Evolutionary conservation across 2,329 filamentous ascomycete genomes (phyloP).

Genomic region (Setomelanomma holmii): DNA sequence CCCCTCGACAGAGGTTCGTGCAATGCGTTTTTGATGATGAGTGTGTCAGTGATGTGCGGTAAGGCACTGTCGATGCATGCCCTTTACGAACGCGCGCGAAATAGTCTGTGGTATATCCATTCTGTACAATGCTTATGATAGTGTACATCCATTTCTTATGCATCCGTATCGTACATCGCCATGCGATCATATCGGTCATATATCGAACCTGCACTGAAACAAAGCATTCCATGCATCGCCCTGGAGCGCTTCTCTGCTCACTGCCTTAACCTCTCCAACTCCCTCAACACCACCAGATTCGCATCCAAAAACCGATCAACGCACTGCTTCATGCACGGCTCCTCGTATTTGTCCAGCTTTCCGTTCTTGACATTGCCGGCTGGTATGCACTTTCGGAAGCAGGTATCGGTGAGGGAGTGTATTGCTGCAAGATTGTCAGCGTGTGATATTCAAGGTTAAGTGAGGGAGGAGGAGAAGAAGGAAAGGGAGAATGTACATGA

Average conservation of each 20-base stretch:
- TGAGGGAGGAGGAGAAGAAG: slow-evolving; percentile 41
- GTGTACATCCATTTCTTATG: too few species aligned
- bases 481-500: slow-evolving; percentile 37
- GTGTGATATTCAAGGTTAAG: slow-evolving; percentile 47
- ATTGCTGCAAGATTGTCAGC: slow-evolving; percentile 54
- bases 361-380: slow-evolving; percentile 72
- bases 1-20: too few species aligned
- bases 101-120: too few species aligned
- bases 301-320: slow-evolving; percentile 93
- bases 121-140: too few species aligned
- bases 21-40: too few species aligned
- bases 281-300: slow-evolving; percentile 82
- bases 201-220: too few species aligned
- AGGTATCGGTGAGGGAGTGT: slow-evolving; percentile 74
- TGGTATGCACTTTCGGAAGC: slow-evolving; percentile 94
- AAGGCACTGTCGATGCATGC: too few species aligned
- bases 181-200: not conserved
- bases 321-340: slow-evolving; percentile 87
- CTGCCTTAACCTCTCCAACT: slow-evolving; percentile 70
- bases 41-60: too few species aligned
- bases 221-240: too few species aligned
- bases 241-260: too few species aligned
- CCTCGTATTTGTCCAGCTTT: slow-evolving; percentile 78
- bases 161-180: not conserved
- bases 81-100: too few species aligned